Percentiles rank a stretch among this genome's conserved stretches.
Conservation (phyloP, 208 protist genomes). For the Herpetomonas samuelpessoai region DNA sequence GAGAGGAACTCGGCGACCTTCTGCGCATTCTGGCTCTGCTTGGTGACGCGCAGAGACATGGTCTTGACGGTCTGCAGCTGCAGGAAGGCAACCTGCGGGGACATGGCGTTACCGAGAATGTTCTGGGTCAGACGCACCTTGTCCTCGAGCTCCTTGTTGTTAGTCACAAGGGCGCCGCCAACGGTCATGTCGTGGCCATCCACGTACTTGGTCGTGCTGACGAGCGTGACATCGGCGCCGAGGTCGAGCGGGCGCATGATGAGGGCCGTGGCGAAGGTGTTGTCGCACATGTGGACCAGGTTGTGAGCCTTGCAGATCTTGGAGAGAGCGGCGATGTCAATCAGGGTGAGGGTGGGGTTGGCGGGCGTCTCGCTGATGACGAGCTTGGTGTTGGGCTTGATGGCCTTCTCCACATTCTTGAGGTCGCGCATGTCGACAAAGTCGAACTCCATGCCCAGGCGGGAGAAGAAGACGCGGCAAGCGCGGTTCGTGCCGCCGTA, state of each 20-base stretch:
- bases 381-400: conserved; percentile 92
- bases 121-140: conserved; percentile 93
- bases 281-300: conserved; percentile 94
- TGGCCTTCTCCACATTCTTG: conserved; percentile 74
- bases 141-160: conserved; percentile 74
- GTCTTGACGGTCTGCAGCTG: conserved; percentile 96
- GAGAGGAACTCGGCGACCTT: conserved; percentile 89
- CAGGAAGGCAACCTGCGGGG: conserved; percentile 93
- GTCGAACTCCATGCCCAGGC: conserved; percentile 89
- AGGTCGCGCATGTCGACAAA: conserved; percentile 94
- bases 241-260: conserved; percentile 94
- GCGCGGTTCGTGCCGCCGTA: conserved; percentile 96
- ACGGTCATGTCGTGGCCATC: conserved; percentile 97
- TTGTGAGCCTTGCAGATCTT: conserved; percentile 74
- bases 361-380: conserved; percentile 96
- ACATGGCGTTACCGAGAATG: conserved; percentile 91
- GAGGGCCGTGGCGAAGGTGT: conserved; percentile 96
- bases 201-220: conserved; percentile 97
- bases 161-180: conserved; percentile 82
- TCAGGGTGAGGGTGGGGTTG: conserved; percentile 94
- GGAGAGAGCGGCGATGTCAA: conserved; percentile 88
- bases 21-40: conserved; percentile 91
- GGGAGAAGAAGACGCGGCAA: conserved; percentile 83
- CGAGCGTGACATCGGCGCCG: conserved; percentile 96
- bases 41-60: conserved; percentile 91